phyloP scores from a whole-genome alignment of 2,329 filamentous ascomycete genomes.

The Cordyceps sp. region DNA sequence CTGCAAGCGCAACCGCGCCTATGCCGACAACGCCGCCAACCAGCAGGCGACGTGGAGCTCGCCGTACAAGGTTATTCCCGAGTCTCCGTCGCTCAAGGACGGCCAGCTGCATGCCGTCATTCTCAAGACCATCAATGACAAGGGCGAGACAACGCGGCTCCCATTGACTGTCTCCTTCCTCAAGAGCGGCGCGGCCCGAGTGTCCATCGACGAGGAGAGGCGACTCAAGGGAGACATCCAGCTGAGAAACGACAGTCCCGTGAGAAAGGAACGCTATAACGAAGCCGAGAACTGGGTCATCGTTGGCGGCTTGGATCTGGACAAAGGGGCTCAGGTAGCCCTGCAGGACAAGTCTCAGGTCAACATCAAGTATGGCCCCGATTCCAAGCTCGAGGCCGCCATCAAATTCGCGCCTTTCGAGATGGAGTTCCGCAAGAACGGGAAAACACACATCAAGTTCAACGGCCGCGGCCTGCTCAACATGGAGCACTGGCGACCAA shows the following conservation, averaged over 20 bases:
- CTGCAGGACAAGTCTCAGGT: conserved; percentile 49
- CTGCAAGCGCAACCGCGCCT: conserved; percentile 85
- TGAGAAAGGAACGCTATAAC: conserved; percentile 85
- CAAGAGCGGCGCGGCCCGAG: conserved; percentile 72
- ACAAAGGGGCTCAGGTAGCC: conserved; percentile 53
- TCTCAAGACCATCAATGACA: conserved; percentile 56
- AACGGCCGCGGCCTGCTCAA: conserved; percentile 87
- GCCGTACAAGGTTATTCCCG: conserved; percentile 61
- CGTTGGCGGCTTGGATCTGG: conserved; percentile 61
- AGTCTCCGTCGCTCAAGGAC: conserved; percentile 59
- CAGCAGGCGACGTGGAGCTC: conserved; percentile 54
- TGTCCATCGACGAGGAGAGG: conserved; percentile 83
- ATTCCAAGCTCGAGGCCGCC: conserved; percentile 61
- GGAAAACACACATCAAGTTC: conserved; percentile 65
- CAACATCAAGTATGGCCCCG: conserved; percentile 66
- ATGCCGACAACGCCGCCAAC: conserved; percentile 59
- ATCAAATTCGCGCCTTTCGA: conserved; percentile 71
- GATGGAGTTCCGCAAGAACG: conserved; percentile 76
- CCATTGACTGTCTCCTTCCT: conserved; percentile 80
- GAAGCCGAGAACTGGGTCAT: conserved; percentile 77
- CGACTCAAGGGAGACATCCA: conserved; percentile 79
- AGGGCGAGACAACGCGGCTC: conserved; percentile 53
- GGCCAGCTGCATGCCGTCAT: conserved; percentile 67
- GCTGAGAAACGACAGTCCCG: conserved; percentile 67
- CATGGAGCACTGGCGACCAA: conserved; percentile 86